Conservation (phyloP, 345 rosid genomes). For the Ceriops decandra region DNA sequence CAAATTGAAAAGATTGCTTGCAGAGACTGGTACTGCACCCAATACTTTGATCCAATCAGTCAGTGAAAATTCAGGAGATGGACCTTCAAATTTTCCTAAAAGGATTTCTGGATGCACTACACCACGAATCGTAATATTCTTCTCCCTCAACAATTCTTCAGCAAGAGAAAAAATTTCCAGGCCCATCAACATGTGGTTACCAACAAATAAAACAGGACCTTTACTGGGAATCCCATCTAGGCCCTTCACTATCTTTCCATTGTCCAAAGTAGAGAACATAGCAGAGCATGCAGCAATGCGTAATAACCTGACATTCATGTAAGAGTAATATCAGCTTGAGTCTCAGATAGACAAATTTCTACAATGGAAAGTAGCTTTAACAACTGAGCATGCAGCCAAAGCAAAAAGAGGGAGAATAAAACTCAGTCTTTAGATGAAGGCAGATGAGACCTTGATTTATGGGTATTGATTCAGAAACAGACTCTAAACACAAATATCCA, state of each 20-base stretch:
- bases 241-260: constrained; percentile 59
- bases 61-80: constrained; percentile 24
- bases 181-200: constrained; percentile 74
- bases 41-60: constrained; percentile 51
- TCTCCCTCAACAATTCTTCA: constrained; percentile 50
- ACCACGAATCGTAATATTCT: constrained; percentile 53
- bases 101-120: constrained; percentile 56
- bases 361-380: no score
- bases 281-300: constrained; percentile 39
- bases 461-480: no score
- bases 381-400: no score
- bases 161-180: constrained; percentile 43
- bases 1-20: constrained; percentile 55
- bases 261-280: constrained; percentile 61
- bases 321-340: not conserved
- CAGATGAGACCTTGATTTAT: no score
- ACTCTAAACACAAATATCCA: no score
- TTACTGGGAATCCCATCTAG: constrained; percentile 67
- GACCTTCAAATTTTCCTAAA: constrained; percentile 11
- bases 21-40: constrained; percentile 64
- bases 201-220: constrained; percentile 69
- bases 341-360: no score
- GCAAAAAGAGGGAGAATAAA: no score
- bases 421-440: no score
- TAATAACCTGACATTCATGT: constrained; percentile 32